phyloP scores from a whole-genome alignment of 768 basidiomycete genomes.

The Auricularia cornea region DNA sequence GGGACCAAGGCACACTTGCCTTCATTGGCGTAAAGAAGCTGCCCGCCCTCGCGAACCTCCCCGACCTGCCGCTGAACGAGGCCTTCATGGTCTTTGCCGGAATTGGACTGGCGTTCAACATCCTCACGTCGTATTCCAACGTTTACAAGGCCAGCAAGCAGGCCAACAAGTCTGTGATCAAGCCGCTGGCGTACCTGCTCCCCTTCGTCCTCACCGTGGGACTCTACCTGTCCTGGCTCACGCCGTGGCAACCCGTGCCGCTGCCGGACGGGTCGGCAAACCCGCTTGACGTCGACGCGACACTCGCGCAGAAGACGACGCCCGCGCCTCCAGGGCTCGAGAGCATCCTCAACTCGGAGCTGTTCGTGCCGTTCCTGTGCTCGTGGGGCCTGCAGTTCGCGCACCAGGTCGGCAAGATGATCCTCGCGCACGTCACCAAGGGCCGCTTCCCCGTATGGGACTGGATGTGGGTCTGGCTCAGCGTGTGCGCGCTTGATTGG shows the following conservation, averaged over 20 bases:
- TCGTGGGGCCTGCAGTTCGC: constrained; percentile 92
- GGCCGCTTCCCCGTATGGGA: constrained; percentile 81
- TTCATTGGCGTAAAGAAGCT: constrained; percentile 36
- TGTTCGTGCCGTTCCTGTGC: constrained; percentile 81
- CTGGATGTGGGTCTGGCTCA: constrained; percentile 76
- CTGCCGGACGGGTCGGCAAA: neutral
- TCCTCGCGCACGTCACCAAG: constrained; percentile 85
- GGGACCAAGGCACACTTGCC: constrained; percentile 64
- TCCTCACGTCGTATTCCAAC: constrained; percentile 68
- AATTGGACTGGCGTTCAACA: constrained; percentile 69
- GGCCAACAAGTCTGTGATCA: constrained; percentile 30
- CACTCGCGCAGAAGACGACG: neutral
- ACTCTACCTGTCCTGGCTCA: constrained; percentile 79
- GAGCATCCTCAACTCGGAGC: constrained; percentile 65
- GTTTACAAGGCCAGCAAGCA: constrained; percentile 55
- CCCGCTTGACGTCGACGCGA: neutral
- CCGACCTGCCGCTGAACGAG: constrained; percentile 73
- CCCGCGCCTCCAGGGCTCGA: constrained; percentile 47
- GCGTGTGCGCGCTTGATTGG: constrained; percentile 72
- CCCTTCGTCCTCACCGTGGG: constrained; percentile 67
- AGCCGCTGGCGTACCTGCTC: constrained; percentile 65
- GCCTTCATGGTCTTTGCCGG: constrained; percentile 78
- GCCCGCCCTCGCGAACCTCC: constrained; percentile 41
- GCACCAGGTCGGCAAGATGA: constrained; percentile 86
- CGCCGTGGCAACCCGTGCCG: constrained; percentile 12